Conservation (phyloP, 257 asterid genomes). For the Fraxinus excelsior region DNA sequence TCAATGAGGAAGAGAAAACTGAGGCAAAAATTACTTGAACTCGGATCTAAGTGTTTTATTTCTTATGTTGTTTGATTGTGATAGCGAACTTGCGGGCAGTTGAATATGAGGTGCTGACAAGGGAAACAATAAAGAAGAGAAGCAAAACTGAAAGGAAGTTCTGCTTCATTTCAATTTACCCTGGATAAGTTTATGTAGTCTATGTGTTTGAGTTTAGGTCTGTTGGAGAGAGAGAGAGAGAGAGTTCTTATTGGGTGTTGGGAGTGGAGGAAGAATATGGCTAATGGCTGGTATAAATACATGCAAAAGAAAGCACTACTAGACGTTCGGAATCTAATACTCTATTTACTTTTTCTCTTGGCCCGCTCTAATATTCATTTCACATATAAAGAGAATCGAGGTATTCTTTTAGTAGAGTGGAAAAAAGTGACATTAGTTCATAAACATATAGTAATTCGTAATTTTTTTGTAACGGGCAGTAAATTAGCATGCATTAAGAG, state of each 20-base stretch:
- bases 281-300: conserved; percentile 27
- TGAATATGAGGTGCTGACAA: conserved; percentile 27
- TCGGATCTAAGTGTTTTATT: background rate
- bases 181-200: background rate
- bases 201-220: background rate
- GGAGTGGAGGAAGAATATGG: conserved; percentile 36
- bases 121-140: conserved; percentile 27
- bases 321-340: conserved; percentile 18
- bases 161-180: conserved; percentile 29
- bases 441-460: too few species aligned
- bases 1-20: background rate
- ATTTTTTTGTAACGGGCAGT: too few species aligned
- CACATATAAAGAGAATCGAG: too few species aligned
- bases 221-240: background rate
- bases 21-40: too few species aligned
- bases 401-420: too few species aligned
- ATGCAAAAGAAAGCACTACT: conserved; percentile 17
- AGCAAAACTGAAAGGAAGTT: conserved; percentile 12
- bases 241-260: conserved; percentile 8
- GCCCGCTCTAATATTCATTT: too few species aligned
- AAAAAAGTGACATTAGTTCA: too few species aligned
- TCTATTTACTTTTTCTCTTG: conserved; percentile 12
- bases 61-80: conserved; percentile 30
- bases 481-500: too few species aligned
- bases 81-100: conserved; percentile 35